These are phyloP conservation scores for Aspergillus pseudoviridinutans DNA, from an alignment of 2,329 filamentous ascomycete species.

Conservation along the genomic window DNA sequence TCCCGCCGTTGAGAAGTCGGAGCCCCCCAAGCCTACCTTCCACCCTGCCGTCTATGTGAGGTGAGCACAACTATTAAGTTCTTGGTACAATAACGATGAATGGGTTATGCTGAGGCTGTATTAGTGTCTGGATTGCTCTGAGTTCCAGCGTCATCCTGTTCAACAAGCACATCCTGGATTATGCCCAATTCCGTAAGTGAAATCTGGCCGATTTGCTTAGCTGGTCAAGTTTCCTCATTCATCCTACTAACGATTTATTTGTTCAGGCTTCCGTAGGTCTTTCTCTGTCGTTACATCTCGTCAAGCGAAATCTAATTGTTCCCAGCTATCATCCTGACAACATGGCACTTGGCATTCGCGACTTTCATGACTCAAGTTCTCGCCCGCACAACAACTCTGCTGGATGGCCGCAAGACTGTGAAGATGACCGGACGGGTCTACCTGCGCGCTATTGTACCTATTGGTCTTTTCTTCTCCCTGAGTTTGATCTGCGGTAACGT, in stretches of 20 bases:
- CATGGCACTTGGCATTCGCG: slow-evolving; percentile 92
- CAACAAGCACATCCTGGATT: slow-evolving; percentile 98
- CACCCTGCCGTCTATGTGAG: slow-evolving; percentile 84
- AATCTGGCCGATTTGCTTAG: neutral
- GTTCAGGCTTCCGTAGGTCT: slow-evolving; percentile 44
- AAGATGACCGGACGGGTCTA: slow-evolving; percentile 97
- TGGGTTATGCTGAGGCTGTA: slow-evolving; percentile 12
- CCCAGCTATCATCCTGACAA: slow-evolving; percentile 67
- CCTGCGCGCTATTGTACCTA: slow-evolving; percentile 86
- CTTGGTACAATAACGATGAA: neutral
- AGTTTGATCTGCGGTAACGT: slow-evolving; percentile 94
- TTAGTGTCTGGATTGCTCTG: slow-evolving; percentile 83
- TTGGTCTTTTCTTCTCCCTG: slow-evolving; percentile 91
- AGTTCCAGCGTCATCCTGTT: slow-evolving; percentile 95
- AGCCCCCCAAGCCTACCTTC: slow-evolving; percentile 60
- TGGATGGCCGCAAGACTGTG: slow-evolving; percentile 91
- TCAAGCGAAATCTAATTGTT: neutral
- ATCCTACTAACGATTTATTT: slow-evolving; percentile 3
- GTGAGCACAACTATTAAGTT: slow-evolving; percentile 35
- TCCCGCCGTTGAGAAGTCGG: slow-evolving; percentile 66
- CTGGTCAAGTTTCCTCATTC: neutral
- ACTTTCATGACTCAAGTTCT: slow-evolving; percentile 92
- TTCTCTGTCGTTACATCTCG: neutral
- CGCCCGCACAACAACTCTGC: slow-evolving; percentile 79
- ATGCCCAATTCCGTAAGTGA: slow-evolving; percentile 71